Evolutionary conservation across 306 rosid species (phyloP), one percentile per base, ranked within the genome.

Genomic region (Macrotyloma uniflorum): DNA sequence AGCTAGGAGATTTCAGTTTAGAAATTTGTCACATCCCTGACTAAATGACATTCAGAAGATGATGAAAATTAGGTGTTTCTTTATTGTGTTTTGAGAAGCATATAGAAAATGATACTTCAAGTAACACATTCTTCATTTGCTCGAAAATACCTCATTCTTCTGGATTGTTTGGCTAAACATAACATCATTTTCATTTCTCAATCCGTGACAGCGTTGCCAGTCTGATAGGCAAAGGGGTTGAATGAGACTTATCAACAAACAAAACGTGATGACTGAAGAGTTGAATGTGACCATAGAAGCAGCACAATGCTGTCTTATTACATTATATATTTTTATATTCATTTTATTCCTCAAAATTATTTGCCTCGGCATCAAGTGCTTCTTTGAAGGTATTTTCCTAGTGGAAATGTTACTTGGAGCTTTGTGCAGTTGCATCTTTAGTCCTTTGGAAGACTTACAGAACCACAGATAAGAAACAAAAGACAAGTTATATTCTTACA

Each of bases 211-310:
- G 19, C 36, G 12, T 83, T 83, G 85, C 51, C 88, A 70, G 22
- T 72, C 74, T 83, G 85, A 80, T 82, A 43, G 64, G 79, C 79
- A 5, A 47, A 66, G 9, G 49, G 57, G 55, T 67, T 50, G 95
- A 91, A 58, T 81, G 69, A 67, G 87, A 84, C 87, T 24, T 22
- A 35, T 83, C 96, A 62, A 76, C 61, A 79, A 84, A 86, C 94
- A 90, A 91, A 90, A 82, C 89, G 91, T 78, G 89, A 85, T 74
- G 96, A 70, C 83, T 79, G 77, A 55, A 5, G 77, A 49, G 16
- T 46, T 79, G 83, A 90, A 79, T 79, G 82, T 76, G 93, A 87
- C 91, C 51, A 55, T 74, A 83, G 90, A 74, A 78, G 90, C 69
- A 68, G 57, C 59, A 74, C 76, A 49, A 7, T 55, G 19, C 2